phyloP scores from a whole-genome alignment of 139 green algal species.

The Dunaliella primolecta region DNA sequence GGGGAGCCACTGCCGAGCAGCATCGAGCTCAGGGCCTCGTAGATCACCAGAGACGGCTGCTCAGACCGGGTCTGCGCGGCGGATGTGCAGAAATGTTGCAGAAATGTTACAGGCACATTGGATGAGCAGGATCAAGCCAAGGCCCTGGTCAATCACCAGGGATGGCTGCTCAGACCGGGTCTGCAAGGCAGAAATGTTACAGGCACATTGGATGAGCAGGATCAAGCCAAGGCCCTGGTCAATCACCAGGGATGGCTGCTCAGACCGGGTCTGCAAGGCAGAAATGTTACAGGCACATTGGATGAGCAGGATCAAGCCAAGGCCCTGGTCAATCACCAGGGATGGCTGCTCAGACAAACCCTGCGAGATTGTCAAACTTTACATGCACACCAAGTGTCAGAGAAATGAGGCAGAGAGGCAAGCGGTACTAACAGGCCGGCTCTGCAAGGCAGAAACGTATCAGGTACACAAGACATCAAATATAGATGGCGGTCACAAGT shows the following conservation, averaged over 20 bases:
- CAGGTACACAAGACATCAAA: no score
- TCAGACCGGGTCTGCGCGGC: slow-evolving; percentile 19
- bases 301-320: slow-evolving; percentile 35
- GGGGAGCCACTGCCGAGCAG: slow-evolving; percentile 45
- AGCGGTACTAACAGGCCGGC: slow-evolving; percentile 34
- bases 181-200: not conserved
- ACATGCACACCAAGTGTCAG: no score
- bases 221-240: slow-evolving; percentile 23
- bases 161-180: slow-evolving; percentile 36
- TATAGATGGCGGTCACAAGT: no score
- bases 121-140: slow-evolving; percentile 35
- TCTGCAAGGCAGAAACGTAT: not conserved
- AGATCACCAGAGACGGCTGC: slow-evolving; percentile 32
- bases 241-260: slow-evolving; percentile 35
- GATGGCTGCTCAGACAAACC: slow-evolving; percentile 34
- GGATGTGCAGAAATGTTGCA: not conserved
- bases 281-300: no score
- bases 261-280: slow-evolving; percentile 18
- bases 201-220: no score
- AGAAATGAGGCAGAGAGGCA: no score
- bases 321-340: slow-evolving; percentile 21
- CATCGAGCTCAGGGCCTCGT: slow-evolving; percentile 27
- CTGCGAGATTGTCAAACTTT: not conserved
- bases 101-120: no score
- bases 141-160: slow-evolving; percentile 21